phyloP scores from a whole-genome alignment of 208 protist species.

The Leishmania guyanensis region DNA sequence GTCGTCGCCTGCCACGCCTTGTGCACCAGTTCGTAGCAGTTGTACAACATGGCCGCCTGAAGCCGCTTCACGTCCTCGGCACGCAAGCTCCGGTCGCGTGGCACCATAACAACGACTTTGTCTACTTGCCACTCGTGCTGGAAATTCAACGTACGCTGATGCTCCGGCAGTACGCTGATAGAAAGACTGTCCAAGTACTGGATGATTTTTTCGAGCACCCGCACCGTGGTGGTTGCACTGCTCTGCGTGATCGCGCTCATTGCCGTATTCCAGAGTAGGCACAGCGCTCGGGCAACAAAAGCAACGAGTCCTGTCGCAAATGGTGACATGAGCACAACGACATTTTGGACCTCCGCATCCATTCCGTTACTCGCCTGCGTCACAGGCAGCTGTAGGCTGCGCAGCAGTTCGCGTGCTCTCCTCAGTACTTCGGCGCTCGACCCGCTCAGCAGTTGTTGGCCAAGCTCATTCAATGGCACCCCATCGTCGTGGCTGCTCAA shows the following conservation, averaged over 20 bases:
- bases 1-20: conserved; percentile 66
- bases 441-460: conserved; percentile 40
- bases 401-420: conserved; percentile 68
- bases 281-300: conserved; percentile 71
- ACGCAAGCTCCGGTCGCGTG: conserved; percentile 35
- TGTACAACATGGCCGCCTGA: conserved; percentile 43
- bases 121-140: conserved; percentile 51
- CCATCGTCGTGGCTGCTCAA: conserved; percentile 37
- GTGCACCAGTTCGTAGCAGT: conserved; percentile 43
- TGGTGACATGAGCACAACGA: conserved; percentile 73
- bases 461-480: conserved; percentile 58
- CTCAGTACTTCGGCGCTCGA: conserved; percentile 57
- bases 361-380: conserved; percentile 39
- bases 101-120: conserved; percentile 42
- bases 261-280: conserved; percentile 64
- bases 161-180: conserved; percentile 28
- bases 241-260: conserved; percentile 37
- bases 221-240: conserved; percentile 10
- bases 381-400: conserved; percentile 51
- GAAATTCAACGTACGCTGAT: conserved; percentile 34
- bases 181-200: conserved; percentile 37
- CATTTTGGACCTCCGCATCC: conserved; percentile 27
- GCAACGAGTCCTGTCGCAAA: conserved; percentile 60
- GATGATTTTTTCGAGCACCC: conserved; percentile 27
- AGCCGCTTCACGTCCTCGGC: conserved; percentile 51